Percentiles rank a stretch among this genome's conserved stretches.
phyloP scores from a whole-genome alignment of 2,329 filamentous ascomycete species.

The Trichoderma sp. region DNA sequence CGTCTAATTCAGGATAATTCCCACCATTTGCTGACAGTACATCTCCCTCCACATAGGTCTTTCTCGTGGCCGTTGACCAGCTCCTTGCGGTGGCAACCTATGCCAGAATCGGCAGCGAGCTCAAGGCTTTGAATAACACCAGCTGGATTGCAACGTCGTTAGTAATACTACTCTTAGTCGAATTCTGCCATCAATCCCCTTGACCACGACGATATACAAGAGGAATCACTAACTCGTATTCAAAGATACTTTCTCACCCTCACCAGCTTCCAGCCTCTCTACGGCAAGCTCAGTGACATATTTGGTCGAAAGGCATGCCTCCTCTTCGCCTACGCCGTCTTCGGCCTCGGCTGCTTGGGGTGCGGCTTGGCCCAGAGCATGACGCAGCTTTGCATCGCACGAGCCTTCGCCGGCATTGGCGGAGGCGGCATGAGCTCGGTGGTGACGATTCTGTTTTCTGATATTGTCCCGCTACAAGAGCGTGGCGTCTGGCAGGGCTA shows the following conservation, averaged over 20 bases:
- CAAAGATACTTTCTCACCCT: constrained; percentile 66
- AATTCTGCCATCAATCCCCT: background rate
- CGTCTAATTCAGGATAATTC: background rate
- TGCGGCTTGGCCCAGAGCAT: constrained; percentile 67
- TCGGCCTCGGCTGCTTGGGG: constrained; percentile 63
- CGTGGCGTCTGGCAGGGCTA: constrained; percentile 73
- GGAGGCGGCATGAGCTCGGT: constrained; percentile 73
- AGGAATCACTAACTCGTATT: background rate
- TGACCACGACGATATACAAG: background rate
- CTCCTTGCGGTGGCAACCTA: constrained; percentile 79
- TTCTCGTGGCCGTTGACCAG: constrained; percentile 73
- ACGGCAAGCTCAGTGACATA: constrained; percentile 70
- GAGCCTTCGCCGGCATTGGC: constrained; percentile 58
- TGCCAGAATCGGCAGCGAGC: constrained; percentile 73
- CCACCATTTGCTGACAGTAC: background rate
- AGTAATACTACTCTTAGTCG: background rate
- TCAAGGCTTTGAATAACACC: constrained; percentile 72
- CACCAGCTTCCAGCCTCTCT: constrained; percentile 74
- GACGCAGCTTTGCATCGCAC: constrained; percentile 64
- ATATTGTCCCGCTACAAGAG: constrained; percentile 69
- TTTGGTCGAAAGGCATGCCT: constrained; percentile 69
- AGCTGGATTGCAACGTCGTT: constrained; percentile 67
- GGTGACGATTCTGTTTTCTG: constrained; percentile 65
- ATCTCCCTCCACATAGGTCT: constrained; percentile 39
- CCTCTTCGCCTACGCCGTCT: constrained; percentile 64